phyloP scores from a whole-genome alignment of 176 grass and related monocot genomes.

The Phragmites australis region DNA sequence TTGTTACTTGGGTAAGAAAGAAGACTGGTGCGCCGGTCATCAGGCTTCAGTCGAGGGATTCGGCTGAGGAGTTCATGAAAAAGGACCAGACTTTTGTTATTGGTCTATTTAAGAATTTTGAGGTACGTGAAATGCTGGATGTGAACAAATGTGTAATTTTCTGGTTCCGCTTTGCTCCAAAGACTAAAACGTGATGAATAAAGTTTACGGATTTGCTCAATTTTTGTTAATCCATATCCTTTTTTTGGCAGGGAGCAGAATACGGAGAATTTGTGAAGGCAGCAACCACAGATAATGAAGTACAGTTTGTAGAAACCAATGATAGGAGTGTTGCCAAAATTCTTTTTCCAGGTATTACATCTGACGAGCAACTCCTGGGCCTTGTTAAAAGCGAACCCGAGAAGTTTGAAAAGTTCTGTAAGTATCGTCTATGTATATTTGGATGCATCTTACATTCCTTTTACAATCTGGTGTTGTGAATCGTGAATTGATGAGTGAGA shows the following conservation, averaged over 20 bases:
- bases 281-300: constrained; percentile 61
- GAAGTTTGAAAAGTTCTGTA: constrained; percentile 86
- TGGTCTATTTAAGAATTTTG: constrained; percentile 73
- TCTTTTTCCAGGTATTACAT: constrained; percentile 68
- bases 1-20: constrained; percentile 96
- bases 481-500: not conserved
- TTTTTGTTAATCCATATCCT: not conserved
- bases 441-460: not conserved
- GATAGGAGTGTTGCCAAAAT: constrained; percentile 66
- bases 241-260: constrained; percentile 59
- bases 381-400: constrained; percentile 83
- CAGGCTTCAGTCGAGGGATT: constrained; percentile 64
- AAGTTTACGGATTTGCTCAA: constrained; percentile 1
- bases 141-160: not conserved
- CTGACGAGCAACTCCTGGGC: constrained; percentile 67
- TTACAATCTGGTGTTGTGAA: not conserved
- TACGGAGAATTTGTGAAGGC: constrained; percentile 81
- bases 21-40: constrained; percentile 74
- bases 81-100: constrained; percentile 61
- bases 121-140: constrained; percentile 52
- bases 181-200: not conserved
- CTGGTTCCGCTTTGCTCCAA: not conserved
- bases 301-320: constrained; percentile 89
- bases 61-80: constrained; percentile 66
- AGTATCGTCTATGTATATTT: constrained; percentile 25